phyloP scores from a whole-genome alignment of 192 early-diverging fungal genomes.

The Coemansia sp. region DNA sequence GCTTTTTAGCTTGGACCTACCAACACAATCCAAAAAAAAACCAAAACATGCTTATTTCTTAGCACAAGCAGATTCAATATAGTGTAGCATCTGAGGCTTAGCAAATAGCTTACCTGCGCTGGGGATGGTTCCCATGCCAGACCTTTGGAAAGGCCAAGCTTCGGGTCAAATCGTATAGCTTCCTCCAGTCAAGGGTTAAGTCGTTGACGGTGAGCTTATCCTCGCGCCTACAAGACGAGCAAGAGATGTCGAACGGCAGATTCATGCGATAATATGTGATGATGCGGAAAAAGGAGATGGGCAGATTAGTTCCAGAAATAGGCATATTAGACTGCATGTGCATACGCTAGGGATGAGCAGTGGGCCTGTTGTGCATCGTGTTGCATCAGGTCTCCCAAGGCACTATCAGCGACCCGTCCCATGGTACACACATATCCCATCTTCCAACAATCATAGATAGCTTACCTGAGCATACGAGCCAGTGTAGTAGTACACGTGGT shows the following conservation, averaged over 20 bases:
- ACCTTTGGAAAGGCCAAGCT: conserved; percentile 65
- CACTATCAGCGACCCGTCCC: not conserved
- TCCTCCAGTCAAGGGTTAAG: conserved; percentile 75
- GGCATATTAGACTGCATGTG: not conserved
- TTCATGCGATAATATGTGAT: not conserved
- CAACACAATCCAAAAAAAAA: not conserved
- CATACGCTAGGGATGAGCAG: not conserved
- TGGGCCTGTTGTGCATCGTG: not conserved
- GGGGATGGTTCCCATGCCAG: conserved; percentile 65
- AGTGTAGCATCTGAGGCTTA: not conserved
- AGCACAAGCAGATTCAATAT: not conserved
- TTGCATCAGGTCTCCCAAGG: conserved; percentile 1
- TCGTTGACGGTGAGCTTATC: conserved; percentile 60
- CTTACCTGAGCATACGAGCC: conserved; percentile 71
- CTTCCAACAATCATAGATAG: not conserved
- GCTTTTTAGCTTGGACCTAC: conserved; percentile 45
- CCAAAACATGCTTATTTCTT: not conserved
- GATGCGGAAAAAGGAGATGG: conserved; percentile 6
- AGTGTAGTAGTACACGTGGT: conserved; percentile 63
- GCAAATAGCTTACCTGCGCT: conserved; percentile 30
- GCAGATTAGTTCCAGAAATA: conserved; percentile 2
- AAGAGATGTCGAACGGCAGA: not conserved
- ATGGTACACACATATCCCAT: not conserved
- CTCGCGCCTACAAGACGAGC: conserved; percentile 46
- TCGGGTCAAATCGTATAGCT: conserved; percentile 67